phyloP scores from a whole-genome alignment of 805 yeast species.

The Hemisphaericaspora nanyangensis region DNA sequence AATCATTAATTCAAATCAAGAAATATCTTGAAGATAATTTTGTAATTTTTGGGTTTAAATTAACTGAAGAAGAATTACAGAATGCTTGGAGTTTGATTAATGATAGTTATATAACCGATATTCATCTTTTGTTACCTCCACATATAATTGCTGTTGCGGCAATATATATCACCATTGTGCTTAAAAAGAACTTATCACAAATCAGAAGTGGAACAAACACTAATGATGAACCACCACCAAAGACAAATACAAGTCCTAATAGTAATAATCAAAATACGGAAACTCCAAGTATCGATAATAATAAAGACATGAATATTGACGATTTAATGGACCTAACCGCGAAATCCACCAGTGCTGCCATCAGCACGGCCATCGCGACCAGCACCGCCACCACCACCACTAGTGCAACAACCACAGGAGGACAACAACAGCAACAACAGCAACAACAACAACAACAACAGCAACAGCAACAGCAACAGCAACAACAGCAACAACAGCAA shows the following conservation, averaged over 20 bases:
- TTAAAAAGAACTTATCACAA: conserved; percentile 37
- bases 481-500: conserved; percentile 2
- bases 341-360: too few relatives aligned
- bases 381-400: neutral
- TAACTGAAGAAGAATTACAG: conserved; percentile 69
- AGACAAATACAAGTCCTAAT: conserved; percentile 2
- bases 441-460: conserved; percentile 1
- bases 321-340: conserved; percentile 26
- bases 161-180: conserved; percentile 70
- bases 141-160: conserved; percentile 82
- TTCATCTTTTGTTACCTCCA: conserved; percentile 81
- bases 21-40: conserved; percentile 35
- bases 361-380: too few relatives aligned
- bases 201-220: conserved; percentile 8
- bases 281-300: neutral
- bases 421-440: neutral
- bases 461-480: conserved; percentile 1
- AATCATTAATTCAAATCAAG: conserved; percentile 53
- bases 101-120: conserved; percentile 85
- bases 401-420: neutral
- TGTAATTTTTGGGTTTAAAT: conserved; percentile 22
- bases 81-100: conserved; percentile 86
- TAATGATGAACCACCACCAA: conserved; percentile 10
- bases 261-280: neutral
- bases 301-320: conserved; percentile 28